Evolutionary conservation across 257 asterid species (phyloP).

Genomic region (Jacaranda mimosifolia): DNA sequence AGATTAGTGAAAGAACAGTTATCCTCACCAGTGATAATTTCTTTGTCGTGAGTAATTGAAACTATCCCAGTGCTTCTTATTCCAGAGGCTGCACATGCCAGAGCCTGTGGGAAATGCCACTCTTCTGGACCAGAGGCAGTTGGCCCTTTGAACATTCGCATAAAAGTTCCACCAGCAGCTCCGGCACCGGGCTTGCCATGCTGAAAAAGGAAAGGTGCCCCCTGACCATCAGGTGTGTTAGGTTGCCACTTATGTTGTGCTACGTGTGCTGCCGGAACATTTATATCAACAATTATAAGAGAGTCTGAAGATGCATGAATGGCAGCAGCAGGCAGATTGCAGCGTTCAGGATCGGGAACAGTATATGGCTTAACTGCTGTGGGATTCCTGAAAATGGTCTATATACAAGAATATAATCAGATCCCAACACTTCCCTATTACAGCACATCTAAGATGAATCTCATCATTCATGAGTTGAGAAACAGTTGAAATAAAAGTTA

Average conservation of each 20-base stretch:
- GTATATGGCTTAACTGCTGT: conserved; percentile 75
- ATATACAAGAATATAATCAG: conserved; percentile 41
- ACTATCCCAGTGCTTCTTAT: conserved; percentile 76
- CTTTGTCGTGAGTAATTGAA: conserved; percentile 83
- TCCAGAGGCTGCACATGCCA: conserved; percentile 88
- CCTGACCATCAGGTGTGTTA: conserved; percentile 98
- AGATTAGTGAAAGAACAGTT: conserved; percentile 20
- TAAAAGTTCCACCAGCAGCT: conserved; percentile 85
- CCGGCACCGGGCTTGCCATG: conserved; percentile 83
- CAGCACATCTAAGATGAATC: conserved; percentile 31
- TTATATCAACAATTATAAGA: conserved; percentile 75
- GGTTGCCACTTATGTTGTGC: conserved; percentile 99
- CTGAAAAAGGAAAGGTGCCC: conserved; percentile 95
- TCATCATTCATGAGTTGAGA: conserved; percentile 6
- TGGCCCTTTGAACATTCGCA: conserved; percentile 95
- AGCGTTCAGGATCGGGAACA: conserved; percentile 90
- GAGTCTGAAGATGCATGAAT: conserved; percentile 93
- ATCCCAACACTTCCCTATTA: conserved; percentile 23
- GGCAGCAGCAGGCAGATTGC: conserved; percentile 98
- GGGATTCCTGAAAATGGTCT: conserved; percentile 98
- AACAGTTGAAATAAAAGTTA: conserved; percentile 25
- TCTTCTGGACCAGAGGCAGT: conserved; percentile 75
- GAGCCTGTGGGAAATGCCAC: conserved; percentile 86
- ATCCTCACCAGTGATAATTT: conserved; percentile 87
- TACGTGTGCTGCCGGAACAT: conserved; percentile 91